Percentiles rank a stretch among this genome's conserved stretches.
Evolutionary conservation across 257 asterid genomes (phyloP).

Genomic region (Solanum etuberosum): DNA sequence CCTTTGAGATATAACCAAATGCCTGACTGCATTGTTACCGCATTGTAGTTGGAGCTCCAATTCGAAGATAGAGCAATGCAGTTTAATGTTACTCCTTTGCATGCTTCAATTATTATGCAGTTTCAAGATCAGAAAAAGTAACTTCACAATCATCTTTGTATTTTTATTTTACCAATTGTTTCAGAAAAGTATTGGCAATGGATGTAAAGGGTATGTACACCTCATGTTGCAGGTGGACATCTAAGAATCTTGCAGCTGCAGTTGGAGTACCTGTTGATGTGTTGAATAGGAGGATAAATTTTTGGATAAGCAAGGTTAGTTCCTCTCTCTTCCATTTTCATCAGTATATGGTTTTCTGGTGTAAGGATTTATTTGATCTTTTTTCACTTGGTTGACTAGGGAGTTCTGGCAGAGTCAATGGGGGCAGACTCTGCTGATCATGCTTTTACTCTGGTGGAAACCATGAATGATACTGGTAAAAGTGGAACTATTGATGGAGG

Average conservation of each 20-base stretch:
- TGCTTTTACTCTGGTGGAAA: constrained; percentile 58
- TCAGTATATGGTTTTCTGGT: background rate
- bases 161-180: background rate
- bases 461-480: constrained; percentile 49
- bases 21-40: background rate
- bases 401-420: constrained; percentile 64
- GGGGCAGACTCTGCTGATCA: constrained; percentile 42
- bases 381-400: constrained; percentile 38
- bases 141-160: background rate
- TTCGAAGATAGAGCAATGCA: constrained; percentile 71
- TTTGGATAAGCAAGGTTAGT: constrained; percentile 89
- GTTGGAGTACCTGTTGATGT: constrained; percentile 79
- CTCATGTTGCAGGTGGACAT: constrained; percentile 55
- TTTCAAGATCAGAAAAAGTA: constrained; percentile 88
- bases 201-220: background rate
- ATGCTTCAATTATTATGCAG: constrained; percentile 80
- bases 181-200: background rate
- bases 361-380: background rate
- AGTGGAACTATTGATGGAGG: constrained; percentile 39
- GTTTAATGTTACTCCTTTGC: constrained; percentile 80
- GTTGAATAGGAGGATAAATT: constrained; percentile 61
- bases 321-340: background rate
- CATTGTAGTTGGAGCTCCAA: constrained; percentile 79
- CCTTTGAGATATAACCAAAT: background rate
- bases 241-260: constrained; percentile 72